phyloP scores from a whole-genome alignment of 2,329 filamentous ascomycete species.

The Zarea fungicola region DNA sequence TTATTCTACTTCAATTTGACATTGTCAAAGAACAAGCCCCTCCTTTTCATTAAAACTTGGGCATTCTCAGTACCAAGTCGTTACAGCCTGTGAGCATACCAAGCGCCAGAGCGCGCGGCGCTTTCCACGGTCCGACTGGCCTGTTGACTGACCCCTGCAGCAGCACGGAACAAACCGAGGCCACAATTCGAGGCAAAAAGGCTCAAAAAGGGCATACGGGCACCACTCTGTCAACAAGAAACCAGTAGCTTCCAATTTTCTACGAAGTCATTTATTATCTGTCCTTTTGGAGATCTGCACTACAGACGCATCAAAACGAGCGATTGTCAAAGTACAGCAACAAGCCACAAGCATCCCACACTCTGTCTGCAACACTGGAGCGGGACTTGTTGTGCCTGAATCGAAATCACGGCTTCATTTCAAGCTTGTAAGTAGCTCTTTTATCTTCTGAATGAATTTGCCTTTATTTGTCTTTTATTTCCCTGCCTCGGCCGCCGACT shows the following conservation, averaged over 20 bases:
- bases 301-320: too few relatives aligned
- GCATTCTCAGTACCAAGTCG: too few relatives aligned
- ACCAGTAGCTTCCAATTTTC: too few relatives aligned
- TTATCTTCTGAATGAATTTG: constrained; percentile 1
- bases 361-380: too few relatives aligned
- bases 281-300: constrained; percentile 2
- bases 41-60: too few relatives aligned
- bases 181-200: not conserved
- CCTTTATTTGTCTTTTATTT: constrained; percentile 3
- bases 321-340: not conserved
- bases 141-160: not conserved
- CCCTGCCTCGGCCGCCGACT: not conserved
- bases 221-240: too few relatives aligned
- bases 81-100: not conserved
- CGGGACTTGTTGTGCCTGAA: too few relatives aligned
- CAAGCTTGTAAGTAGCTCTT: constrained; percentile 4
- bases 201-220: not conserved
- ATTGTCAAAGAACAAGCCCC: too few relatives aligned
- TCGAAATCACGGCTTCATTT: too few relatives aligned
- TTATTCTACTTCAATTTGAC: too few relatives aligned
- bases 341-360: not conserved
- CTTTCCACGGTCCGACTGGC: not conserved
- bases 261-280: too few relatives aligned
- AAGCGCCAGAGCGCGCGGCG: not conserved
- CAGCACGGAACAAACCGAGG: not conserved